Percentiles rank a stretch among this genome's conserved stretches.
These are phyloP conservation scores for Rasamsonia emersonii DNA, from an alignment of 2,329 filamentous ascomycete species.

Conservation along the genomic window DNA sequence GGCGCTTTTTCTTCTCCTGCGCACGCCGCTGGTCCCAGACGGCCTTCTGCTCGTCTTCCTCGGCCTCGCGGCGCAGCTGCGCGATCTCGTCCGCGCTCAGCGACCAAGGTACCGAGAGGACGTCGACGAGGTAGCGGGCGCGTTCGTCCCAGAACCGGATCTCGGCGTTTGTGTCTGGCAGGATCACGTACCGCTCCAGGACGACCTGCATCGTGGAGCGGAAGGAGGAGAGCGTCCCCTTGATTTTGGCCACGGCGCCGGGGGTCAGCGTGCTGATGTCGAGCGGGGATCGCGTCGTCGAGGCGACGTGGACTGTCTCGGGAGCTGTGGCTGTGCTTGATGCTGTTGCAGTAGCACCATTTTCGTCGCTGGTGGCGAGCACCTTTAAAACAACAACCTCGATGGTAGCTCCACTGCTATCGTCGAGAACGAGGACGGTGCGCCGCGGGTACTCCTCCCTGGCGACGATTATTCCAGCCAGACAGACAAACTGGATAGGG, in stretches of 20 bases:
- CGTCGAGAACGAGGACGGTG: constrained; percentile 49
- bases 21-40: constrained; percentile 28
- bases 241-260: constrained; percentile 47
- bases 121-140: constrained; percentile 39
- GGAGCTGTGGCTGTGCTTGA: constrained; percentile 25
- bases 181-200: constrained; percentile 42
- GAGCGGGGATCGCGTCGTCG: constrained; percentile 29
- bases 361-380: constrained; percentile 11
- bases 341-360: constrained; percentile 22
- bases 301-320: constrained; percentile 12
- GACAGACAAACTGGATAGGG: constrained; percentile 65
- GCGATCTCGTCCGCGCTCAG: constrained; percentile 37
- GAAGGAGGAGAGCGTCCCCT: constrained; percentile 48
- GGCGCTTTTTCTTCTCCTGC: constrained; percentile 17
- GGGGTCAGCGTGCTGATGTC: constrained; percentile 39
- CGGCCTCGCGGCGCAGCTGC: constrained; percentile 32
- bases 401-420: constrained; percentile 51
- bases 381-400: constrained; percentile 43
- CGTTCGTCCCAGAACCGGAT: constrained; percentile 45
- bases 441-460: constrained; percentile 47
- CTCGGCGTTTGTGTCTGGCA: constrained; percentile 48
- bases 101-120: constrained; percentile 47
- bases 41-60: constrained; percentile 30
- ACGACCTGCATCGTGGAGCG: constrained; percentile 44
- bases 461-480: constrained; percentile 62